Base-by-base conservation (phyloP, 2,329 filamentous ascomycete genomes). In the Albifimbria verrucaria region DNA sequence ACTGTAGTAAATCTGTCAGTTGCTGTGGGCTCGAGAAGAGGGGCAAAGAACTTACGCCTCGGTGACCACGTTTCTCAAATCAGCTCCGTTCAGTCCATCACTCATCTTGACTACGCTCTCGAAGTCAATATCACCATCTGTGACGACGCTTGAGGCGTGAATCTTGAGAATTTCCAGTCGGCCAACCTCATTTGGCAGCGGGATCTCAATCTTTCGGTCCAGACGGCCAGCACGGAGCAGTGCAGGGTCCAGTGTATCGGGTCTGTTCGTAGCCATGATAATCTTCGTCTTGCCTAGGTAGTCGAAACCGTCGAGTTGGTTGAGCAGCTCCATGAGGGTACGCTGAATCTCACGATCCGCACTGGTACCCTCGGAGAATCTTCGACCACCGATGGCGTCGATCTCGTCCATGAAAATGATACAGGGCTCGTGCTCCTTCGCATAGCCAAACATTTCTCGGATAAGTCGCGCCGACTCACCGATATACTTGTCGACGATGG, bases 341-440 rank as follows among this genome's bases (percentile, higher is more conserved):
- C 94, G 88, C 76, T 99, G 94, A 63, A 99, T 99, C 73, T 99
- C 94, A 67, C 95, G 88, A 77, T 99, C 94, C 49, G 94, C 94
- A 55, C 92, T 96, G 49, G 94, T 99, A 62, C 95, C 94, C 72
- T 99, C 94, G 1, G 91, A 96, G 75, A 99, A 99, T 65, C 94
- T 85, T 65, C 95, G 86, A 58, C 95, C 95, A 71, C 94, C 94
- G 67, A 99, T 99, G 67, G 94, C 94, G 68, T 99, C 94, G 68
- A 99, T 99, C 76, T 99, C 94, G 80, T 99, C 95, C 94, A 99
- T 99, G 83, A 99, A 99, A 76, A 99, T 99, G 73, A 99, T 99
- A 73, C 94, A 99, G 39, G 94, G 94, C 74, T 99, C 94, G 72
- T 99, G 94, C 72, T 99, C 95, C 76, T 97, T 97, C 65, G 95